These are phyloP conservation scores for Astragalus membranaceus DNA, from an alignment of 306 rosid genomes.

Conservation along the genomic window DNA sequence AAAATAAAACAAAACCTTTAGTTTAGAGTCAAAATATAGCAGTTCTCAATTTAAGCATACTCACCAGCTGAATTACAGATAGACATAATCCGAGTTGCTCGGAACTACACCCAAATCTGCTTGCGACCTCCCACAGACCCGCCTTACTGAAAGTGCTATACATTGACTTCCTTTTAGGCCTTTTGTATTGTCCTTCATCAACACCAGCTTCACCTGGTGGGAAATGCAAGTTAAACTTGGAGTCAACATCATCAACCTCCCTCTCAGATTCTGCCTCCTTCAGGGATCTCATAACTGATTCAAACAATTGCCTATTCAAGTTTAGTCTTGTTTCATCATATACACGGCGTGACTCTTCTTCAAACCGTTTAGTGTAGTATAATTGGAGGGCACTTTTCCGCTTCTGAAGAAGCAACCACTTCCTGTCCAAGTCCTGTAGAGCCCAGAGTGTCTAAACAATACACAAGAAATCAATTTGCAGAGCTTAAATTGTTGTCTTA, in stretches of 20 bases:
- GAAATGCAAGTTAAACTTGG: constrained; percentile 92
- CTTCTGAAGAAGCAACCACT: constrained; percentile 94
- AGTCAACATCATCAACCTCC: constrained; percentile 98
- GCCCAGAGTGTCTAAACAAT: constrained; percentile 80
- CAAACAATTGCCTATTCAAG: constrained; percentile 71
- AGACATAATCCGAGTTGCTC: constrained; percentile 91
- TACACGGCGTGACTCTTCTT: constrained; percentile 76
- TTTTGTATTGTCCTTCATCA: constrained; percentile 93
- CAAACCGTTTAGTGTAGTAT: constrained; percentile 72
- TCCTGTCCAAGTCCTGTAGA: constrained; percentile 81
- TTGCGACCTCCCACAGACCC: constrained; percentile 96
- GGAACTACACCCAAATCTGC: constrained; percentile 88
- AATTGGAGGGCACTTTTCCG: constrained; percentile 78
- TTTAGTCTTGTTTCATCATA: constrained; percentile 72
- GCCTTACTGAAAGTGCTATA: constrained; percentile 77
- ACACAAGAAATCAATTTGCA: constrained; percentile 22
- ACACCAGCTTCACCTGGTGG: constrained; percentile 90
- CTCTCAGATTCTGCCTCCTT: constrained; percentile 95
- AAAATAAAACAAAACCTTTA: constrained; percentile 8
- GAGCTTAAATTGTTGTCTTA: background rate
- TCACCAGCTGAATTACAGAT: constrained; percentile 62
- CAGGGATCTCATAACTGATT: constrained; percentile 76
- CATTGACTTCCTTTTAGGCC: constrained; percentile 83
- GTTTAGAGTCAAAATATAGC: constrained; percentile 1
- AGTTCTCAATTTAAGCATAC: constrained; percentile 27